These are phyloP conservation scores for Hemileia vastatrix DNA, from an alignment of 1,284 basidiomycete species.

Conservation along the genomic window DNA sequence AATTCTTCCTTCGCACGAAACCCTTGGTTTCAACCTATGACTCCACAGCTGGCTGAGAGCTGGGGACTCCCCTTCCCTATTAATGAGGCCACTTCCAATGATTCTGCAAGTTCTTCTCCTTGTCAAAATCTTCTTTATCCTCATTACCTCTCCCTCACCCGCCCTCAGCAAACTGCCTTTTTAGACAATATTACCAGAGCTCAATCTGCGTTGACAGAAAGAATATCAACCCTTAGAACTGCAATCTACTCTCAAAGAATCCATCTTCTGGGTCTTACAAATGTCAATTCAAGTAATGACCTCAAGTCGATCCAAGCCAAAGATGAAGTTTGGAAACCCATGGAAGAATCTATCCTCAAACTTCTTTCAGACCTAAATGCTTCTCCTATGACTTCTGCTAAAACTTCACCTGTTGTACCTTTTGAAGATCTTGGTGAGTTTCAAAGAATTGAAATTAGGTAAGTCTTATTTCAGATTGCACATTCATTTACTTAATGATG, in stretches of 20 bases:
- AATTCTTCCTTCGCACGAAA: too few species aligned
- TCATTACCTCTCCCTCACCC: conserved; percentile 10
- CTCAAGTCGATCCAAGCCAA: neutral
- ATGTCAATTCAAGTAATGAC: neutral
- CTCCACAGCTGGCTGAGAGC: too few species aligned
- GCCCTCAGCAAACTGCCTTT: conserved; percentile 3
- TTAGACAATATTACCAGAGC: conserved; percentile 17
- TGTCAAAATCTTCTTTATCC: too few species aligned
- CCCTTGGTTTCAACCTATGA: too few species aligned
- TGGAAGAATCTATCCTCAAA: conserved; percentile 11
- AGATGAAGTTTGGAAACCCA: conserved; percentile 7
- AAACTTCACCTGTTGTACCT: too few species aligned
- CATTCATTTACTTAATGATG: too few species aligned
- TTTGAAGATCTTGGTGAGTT: conserved; percentile 3
- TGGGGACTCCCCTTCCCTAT: too few species aligned
- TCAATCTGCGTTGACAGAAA: conserved; percentile 15
- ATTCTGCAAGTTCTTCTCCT: too few species aligned
- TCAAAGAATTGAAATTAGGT: conserved; percentile 18
- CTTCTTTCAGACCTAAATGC: conserved; percentile 11
- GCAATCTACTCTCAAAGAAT: conserved; percentile 10
- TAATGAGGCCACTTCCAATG: too few species aligned
- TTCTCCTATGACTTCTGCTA: too few species aligned
- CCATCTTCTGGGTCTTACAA: conserved; percentile 7
- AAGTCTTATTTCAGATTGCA: neutral
- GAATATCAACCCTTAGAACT: conserved; percentile 9